Base-by-base conservation (phyloP, 768 basidiomycete species). In the Russula earlei region DNA sequence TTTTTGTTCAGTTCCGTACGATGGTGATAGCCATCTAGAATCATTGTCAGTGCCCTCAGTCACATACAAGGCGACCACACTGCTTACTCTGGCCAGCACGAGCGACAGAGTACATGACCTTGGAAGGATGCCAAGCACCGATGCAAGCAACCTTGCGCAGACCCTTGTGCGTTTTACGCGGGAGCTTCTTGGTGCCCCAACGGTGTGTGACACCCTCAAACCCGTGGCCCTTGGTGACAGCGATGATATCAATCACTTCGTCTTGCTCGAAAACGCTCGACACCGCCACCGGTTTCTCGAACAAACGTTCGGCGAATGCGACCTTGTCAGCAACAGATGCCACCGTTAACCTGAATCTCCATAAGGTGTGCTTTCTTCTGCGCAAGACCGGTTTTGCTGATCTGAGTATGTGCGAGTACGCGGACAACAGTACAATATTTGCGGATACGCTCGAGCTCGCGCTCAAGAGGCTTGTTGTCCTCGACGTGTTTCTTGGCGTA, bases 41-140 rank as follows among this genome's bases (percentile, higher is more conserved):
- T 31, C 54, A 50, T 65, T 36, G 36, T 54, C 25, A 24, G 45
- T 42, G 10, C 57, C n/a, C 42, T 47, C 12, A 17, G 15, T 19
- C 24, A 25, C 46, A 33, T 2, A 42, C 20, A 20, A 31, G 12
- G 45, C 34, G 31, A 49, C 24, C 19, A 5, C 50, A 56, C 68
- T 56, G 78, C 91, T 66, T 72, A 91, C 88, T 90, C 87, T 97
- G 95, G 90, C 96, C 96, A 65, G 96, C 94, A 80, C 96, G 94
- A 59, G 94, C 96, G 66, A 99, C 96, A n/a, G 93, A 94, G 84
- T 92, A 98, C 95, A 98, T 98, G 82, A 99, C 96, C 77, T 95
- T 96, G 67, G 86, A 87, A 70, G 92, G 93, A 80, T 95, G 92
- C 91, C 91, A 95, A 70, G 92, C 93, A 75, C 92, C 92, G 64